Evolutionary conservation across 2,329 filamentous ascomycete species (phyloP).

Genomic region (Pseudopyricularia cyperi): DNA sequence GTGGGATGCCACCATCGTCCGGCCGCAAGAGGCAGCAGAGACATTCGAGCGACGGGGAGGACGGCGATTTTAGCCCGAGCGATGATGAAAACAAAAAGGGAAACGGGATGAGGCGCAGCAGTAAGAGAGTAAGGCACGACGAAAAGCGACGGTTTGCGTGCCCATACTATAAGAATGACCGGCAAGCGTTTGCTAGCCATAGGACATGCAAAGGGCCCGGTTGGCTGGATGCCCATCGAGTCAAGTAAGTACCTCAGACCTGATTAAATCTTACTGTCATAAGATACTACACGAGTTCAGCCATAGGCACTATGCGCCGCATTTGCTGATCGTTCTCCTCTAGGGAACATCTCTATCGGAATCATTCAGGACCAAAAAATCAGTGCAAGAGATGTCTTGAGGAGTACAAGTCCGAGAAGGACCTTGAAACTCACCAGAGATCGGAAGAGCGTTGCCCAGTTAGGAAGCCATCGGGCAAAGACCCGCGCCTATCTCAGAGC

Average conservation of each 20-base stretch:
- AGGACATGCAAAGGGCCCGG: slow-evolving; percentile 14
- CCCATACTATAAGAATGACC: slow-evolving; percentile 12
- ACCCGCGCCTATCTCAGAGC: slow-evolving; percentile 29
- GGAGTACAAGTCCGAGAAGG: slow-evolving; percentile 10
- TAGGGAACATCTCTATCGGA: slow-evolving; percentile 16
- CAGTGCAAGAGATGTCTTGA: slow-evolving; percentile 14
- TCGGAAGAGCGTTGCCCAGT: slow-evolving; percentile 22
- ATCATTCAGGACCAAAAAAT: slow-evolving; percentile 11
- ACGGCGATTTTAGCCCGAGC: background rate
- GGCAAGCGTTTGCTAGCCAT: slow-evolving; percentile 8
- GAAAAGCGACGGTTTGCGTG: slow-evolving; percentile 8
- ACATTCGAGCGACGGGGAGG: background rate
- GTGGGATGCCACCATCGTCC: background rate
- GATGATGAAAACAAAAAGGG: slow-evolving; percentile 1
- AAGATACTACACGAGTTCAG: background rate
- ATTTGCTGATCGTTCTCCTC: background rate
- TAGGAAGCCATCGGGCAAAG: slow-evolving; percentile 27
- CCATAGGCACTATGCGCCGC: background rate
- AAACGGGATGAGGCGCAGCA: slow-evolving; percentile 7
- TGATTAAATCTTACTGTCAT: fast-evolving
- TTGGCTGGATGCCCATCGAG: slow-evolving; percentile 10
- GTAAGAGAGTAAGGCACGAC: background rate
- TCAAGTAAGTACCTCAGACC: slow-evolving; percentile 11
- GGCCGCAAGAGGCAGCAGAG: background rate
- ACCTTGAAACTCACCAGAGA: slow-evolving; percentile 12